Percentiles rank a stretch among this genome's conserved stretches.
Evolutionary conservation across 345 rosid genomes (phyloP).

Genomic region (Dipteronia dyeriana): DNA sequence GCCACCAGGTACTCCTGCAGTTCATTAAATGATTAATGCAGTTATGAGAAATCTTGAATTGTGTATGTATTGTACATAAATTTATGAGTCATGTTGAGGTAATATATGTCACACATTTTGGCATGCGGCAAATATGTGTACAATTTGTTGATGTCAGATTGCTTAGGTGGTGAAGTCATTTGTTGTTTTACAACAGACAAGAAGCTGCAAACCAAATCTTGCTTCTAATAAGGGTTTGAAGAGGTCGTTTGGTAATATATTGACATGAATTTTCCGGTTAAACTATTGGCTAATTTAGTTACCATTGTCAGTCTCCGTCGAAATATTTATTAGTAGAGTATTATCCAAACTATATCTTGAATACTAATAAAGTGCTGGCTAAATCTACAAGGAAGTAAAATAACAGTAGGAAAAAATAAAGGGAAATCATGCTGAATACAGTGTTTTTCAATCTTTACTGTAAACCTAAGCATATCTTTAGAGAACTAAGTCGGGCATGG

Average conservation of each 20-base stretch:
- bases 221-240: neutral
- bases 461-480: neutral
- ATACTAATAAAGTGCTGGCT: neutral
- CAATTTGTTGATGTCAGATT: neutral
- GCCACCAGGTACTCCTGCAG: conserved; percentile 8
- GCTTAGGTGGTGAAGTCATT: neutral
- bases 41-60: neutral
- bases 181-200: neutral
- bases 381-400: too few species aligned
- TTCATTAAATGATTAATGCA: neutral
- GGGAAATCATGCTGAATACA: too few species aligned
- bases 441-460: too few species aligned
- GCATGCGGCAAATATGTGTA: too few species aligned
- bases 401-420: too few species aligned
- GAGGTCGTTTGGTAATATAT: too few species aligned
- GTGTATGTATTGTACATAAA: neutral
- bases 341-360: neutral
- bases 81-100: too few species aligned
- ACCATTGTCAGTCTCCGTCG: too few species aligned
- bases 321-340: neutral
- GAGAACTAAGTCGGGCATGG: neutral
- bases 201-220: neutral
- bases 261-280: neutral
- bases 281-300: neutral
- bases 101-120: too few species aligned